These are phyloP conservation scores for Penicillium simplicissimum DNA, from an alignment of 495 filamentous ascomycete species.

Conservation along the genomic window DNA sequence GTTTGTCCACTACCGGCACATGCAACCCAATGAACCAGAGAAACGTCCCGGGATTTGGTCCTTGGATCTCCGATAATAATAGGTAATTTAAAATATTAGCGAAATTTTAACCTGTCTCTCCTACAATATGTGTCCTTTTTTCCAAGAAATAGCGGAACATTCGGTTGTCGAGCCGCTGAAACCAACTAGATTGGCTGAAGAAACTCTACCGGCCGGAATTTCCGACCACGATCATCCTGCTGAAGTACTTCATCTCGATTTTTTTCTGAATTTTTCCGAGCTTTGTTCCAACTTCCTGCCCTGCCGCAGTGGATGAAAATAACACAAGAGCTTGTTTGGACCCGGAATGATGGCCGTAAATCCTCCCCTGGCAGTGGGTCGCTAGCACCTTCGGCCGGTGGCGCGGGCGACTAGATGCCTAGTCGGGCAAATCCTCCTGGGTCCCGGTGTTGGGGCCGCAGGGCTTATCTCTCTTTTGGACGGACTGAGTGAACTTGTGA, in stretches of 20 bases:
- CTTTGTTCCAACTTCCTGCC: no score
- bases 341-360: slow-evolving; percentile 20
- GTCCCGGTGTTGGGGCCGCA: slow-evolving; percentile 27
- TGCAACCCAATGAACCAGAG: slow-evolving; percentile 9
- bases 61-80: not conserved
- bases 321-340: slow-evolving; percentile 19
- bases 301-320: not conserved
- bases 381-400: slow-evolving; percentile 26
- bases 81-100: not conserved
- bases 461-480: slow-evolving; percentile 32
- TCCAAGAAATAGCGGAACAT: not conserved
- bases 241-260: not conserved
- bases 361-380: slow-evolving; percentile 21
- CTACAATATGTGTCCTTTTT: not conserved
- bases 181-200: slow-evolving; percentile 13
- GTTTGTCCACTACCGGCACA: slow-evolving; percentile 1
- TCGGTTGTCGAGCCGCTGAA: slow-evolving; percentile 12
- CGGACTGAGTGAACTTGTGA: not conserved
- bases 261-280: not conserved
- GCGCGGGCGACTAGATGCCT: slow-evolving; percentile 29
- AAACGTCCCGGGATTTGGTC: slow-evolving; percentile 13
- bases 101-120: not conserved
- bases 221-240: not conserved
- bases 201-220: not conserved
- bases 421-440: slow-evolving; percentile 31